Base-by-base conservation (phyloP, 352 stramenopile genomes). In the Elongisporangium undulatum region DNA sequence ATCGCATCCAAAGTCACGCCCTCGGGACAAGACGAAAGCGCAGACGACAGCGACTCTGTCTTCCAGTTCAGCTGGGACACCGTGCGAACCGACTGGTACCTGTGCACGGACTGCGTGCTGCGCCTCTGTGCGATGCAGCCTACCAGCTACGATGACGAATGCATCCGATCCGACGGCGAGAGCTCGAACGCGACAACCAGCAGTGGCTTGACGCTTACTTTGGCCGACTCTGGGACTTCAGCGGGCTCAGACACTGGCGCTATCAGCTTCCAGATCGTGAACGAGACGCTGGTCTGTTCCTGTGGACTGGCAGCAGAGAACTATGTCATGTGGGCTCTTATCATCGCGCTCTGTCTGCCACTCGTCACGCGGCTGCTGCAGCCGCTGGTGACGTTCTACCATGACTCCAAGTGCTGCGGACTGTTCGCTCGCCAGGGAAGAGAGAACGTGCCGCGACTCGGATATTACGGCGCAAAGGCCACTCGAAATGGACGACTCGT, bases 321-420 rank as follows among this genome's bases (percentile, higher is more conserved):
- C 8, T 81, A 77, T 6, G 77, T 81, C 23, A 49, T 72, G 39
- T 64, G 77, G 29, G 68, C 79, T 20, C 67, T 81, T 24, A 22
- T 82, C 12, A 73, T 84, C 55, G 76, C 68, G 20, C 58, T 66
- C 5, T 63, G 61, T 3, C 57, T 89, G 19, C 76, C 79, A 1
- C 22, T 84, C 1, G 48, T 66, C 19, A 63, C 76, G 20, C 55
- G 85, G 21, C n/a, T 82, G 9, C 63, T 74, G 4, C 70, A 89
- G 59, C 72, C 80, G 34, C 56, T 87, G 23, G 79, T 87, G 24
- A 85, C 74, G 19, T 84, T 89, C 63, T 89, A 89, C 58, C 69
- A 75, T 17, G 72, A 87, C 60, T 62, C 65, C 12, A 78, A 89
- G 55, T 22, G 80, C 17, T 71, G 69, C 52, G 70, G 76, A 23